Evolutionary conservation across 129 eudicot species (phyloP), one percentile per base, ranked within the genome.

Genomic region (Flaveria trinervia): DNA sequence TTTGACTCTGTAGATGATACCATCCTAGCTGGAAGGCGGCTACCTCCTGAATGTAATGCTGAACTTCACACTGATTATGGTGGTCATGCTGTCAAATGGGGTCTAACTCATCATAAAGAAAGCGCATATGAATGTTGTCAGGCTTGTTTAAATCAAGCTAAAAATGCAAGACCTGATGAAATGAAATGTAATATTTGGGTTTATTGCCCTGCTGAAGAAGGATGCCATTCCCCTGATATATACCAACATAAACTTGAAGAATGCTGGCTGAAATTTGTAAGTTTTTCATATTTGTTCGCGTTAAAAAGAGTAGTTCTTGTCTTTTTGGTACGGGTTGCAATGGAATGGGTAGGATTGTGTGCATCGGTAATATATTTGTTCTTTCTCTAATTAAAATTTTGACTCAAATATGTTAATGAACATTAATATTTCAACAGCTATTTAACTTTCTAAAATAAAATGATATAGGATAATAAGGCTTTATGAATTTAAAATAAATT

Each of bases 241-340:
- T 94, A 94, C 76, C 82, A 91, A 75, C 98, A 94, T 80, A 87
- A 89, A 69, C 83, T 84, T 70, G 87, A 79, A 51, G 98, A 94
- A 76, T 94, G 98, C 84, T 94, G 98, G 98, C 97, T 94, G 18
- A 94, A 94, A 94, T 94, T 84, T 76, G 98, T 94, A 80, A 87
- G 93, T 79, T 68, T 25, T 26, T 73, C 15, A 41, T 23, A 13
- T 50, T 12, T 70, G 25, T 17, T 59, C 16, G 13, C 9, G 25
- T 36, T 2, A 8, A 17, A 16, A 36, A 0, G 13, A 25, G 15
- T 15, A 8, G 46, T 33, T 64, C 30, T 30, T 30, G 36, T 30
- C 36, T 30, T 30, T 30, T 64, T 65, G 13, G 36, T 60, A 60
- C 4, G 7, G 14, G 14, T 57, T 20, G 33, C 22, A 22, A 57